phyloP scores from a whole-genome alignment of 2,329 filamentous ascomycete genomes.

The Colletotrichum endophyticum region DNA sequence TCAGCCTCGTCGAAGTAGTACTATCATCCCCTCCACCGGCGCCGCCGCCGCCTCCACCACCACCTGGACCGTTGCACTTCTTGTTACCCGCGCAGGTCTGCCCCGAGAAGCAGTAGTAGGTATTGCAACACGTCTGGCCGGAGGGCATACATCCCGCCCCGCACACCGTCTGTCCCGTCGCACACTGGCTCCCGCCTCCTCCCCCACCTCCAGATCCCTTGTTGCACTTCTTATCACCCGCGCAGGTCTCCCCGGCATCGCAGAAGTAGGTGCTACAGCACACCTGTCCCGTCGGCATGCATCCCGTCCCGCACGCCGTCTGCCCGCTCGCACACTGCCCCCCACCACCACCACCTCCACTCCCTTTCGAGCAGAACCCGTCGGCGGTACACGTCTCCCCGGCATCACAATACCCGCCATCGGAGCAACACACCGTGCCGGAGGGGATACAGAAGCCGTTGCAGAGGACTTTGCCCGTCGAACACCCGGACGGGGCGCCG shows the following conservation, averaged over 20 bases:
- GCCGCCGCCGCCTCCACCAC: not conserved
- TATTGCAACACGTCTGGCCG: conserved; percentile 30
- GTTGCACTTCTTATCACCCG: not conserved
- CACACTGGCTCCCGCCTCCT: not conserved
- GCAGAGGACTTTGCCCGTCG: conserved; percentile 28
- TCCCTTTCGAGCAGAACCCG: conserved; percentile 23
- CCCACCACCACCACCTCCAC: conserved; percentile 25
- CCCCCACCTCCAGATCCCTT: not conserved
- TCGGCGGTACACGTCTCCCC: conserved; percentile 30
- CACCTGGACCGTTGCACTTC: not conserved
- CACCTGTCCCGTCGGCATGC: conserved; percentile 31
- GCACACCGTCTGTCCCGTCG: conserved; percentile 22
- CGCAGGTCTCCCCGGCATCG: conserved; percentile 17
- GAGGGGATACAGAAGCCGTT: conserved; percentile 34
- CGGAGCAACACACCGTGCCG: conserved; percentile 33
- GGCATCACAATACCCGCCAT: conserved; percentile 32
- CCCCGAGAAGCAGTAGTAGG: conserved; percentile 22
- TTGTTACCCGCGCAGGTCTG: conserved; percentile 7
- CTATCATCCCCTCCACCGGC: not conserved
- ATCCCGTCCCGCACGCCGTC: conserved; percentile 26
- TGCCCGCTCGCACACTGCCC: conserved; percentile 13
- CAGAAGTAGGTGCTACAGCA: conserved; percentile 29
- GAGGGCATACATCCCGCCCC: conserved; percentile 31
- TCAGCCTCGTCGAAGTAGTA: not conserved
- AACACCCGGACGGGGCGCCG: conserved; percentile 30